phyloP scores from a whole-genome alignment of 495 filamentous ascomycete genomes.

The Annulohypoxylon nitens region DNA sequence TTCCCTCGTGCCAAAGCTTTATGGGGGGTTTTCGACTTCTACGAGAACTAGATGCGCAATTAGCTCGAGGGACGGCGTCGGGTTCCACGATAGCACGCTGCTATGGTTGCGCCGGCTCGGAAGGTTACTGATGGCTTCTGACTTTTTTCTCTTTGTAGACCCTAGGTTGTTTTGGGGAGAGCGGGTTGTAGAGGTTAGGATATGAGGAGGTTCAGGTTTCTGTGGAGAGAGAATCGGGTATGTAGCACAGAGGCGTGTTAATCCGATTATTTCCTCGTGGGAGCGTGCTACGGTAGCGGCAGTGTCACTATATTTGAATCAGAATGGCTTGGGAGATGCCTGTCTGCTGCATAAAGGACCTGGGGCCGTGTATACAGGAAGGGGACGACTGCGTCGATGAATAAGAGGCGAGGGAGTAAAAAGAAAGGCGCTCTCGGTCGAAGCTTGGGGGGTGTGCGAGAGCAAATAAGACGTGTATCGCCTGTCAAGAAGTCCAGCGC shows the following conservation, averaged over 20 bases:
- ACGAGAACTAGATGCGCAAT: constrained; percentile 45
- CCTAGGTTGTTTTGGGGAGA: background rate
- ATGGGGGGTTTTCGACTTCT: constrained; percentile 41
- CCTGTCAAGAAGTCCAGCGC: constrained; percentile 53
- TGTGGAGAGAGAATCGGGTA: constrained; percentile 38
- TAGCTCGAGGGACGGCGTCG: constrained; percentile 44
- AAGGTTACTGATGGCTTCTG: constrained; percentile 40
- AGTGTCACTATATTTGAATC: constrained; percentile 52
- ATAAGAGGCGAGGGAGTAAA: constrained; percentile 51
- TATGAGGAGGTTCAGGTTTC: constrained; percentile 23
- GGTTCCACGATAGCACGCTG: constrained; percentile 49
- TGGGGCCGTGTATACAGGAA: constrained; percentile 48
- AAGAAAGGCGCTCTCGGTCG: constrained; percentile 51
- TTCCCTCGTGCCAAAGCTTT: constrained; percentile 53
- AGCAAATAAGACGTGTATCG: constrained; percentile 54
- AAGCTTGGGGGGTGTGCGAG: constrained; percentile 54
- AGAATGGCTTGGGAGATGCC: constrained; percentile 46
- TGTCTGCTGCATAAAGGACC: constrained; percentile 49
- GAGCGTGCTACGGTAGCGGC: constrained; percentile 47
- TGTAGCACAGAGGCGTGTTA: constrained; percentile 44
- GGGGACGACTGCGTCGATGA: constrained; percentile 52
- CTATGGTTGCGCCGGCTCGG: constrained; percentile 47
- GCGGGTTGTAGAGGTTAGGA: background rate
- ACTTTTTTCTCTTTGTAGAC: constrained; percentile 43
- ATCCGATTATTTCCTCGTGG: constrained; percentile 52